A percentile compares a stretch with the other conserved stretches of the same genome.
phyloP scores from a whole-genome alignment of 2,329 filamentous ascomycete genomes.

The Sarocladium oryzae region DNA sequence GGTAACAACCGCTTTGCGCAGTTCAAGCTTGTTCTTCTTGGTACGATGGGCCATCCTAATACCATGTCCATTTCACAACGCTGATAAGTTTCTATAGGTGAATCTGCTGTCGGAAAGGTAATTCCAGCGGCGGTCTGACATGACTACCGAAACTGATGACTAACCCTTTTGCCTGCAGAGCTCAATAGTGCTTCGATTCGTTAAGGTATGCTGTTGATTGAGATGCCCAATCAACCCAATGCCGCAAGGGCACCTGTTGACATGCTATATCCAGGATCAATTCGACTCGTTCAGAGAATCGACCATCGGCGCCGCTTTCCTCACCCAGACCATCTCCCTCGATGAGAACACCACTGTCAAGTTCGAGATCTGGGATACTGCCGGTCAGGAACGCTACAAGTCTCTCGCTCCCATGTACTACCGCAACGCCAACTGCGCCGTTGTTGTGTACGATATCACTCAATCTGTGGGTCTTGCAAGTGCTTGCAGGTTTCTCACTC shows the following conservation, averaged over 20 bases:
- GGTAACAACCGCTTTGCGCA: slow-evolving; percentile 87
- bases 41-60: slow-evolving; percentile 59
- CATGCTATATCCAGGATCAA: slow-evolving; percentile 64
- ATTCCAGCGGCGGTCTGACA: no score
- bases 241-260: background rate
- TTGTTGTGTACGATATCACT: slow-evolving; percentile 98
- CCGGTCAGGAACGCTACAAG: slow-evolving; percentile 98
- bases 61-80: no score
- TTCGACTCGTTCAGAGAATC: slow-evolving; percentile 97
- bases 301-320: slow-evolving; percentile 95
- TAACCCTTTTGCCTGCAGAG: slow-evolving; percentile 50
- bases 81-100: slow-evolving; percentile 51
- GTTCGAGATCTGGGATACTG: slow-evolving; percentile 99
- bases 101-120: slow-evolving; percentile 99
- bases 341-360: slow-evolving; percentile 98
- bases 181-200: slow-evolving; percentile 94
- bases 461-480: slow-evolving; percentile 70
- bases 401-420: slow-evolving; percentile 99
- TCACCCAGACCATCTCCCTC: slow-evolving; percentile 97
- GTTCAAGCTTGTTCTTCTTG: slow-evolving; percentile 96
- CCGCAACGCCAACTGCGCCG: slow-evolving; percentile 97
- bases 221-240: background rate
- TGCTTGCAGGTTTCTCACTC: background rate
- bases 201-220: slow-evolving; percentile 63
- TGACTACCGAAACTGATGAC: slow-evolving; percentile 14